phyloP scores from a whole-genome alignment of 805 yeast species.

The Starmerella lactis-condensi region DNA sequence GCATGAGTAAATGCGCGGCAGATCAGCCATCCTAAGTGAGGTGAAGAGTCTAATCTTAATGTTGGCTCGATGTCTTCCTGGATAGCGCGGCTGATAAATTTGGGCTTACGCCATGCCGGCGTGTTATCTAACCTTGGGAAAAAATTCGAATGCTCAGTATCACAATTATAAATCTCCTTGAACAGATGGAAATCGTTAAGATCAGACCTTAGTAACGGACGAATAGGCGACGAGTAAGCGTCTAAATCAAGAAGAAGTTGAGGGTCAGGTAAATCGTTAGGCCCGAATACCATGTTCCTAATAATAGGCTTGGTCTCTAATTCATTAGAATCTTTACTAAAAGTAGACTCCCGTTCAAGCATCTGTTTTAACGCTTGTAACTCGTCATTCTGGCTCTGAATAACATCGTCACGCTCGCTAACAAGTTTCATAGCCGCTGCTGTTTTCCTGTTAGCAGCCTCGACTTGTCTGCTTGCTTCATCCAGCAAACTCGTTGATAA shows the following conservation, averaged over 20 bases:
- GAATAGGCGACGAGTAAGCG: slow-evolving; percentile 16
- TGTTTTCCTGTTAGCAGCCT: slow-evolving; percentile 53
- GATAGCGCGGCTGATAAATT: slow-evolving; percentile 45
- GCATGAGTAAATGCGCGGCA: slow-evolving; percentile 43
- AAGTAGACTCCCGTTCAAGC: slow-evolving; percentile 23
- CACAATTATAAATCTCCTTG: slow-evolving; percentile 3
- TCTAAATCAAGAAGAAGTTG: slow-evolving; percentile 13
- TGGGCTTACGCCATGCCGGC: slow-evolving; percentile 30
- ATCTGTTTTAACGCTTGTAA: slow-evolving; percentile 41
- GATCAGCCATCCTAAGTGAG: slow-evolving; percentile 44
- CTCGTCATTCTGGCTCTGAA: slow-evolving; percentile 43
- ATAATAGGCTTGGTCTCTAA: not conserved
- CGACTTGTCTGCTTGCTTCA: slow-evolving; percentile 54
- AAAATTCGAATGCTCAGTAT: slow-evolving; percentile 3
- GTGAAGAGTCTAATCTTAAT: slow-evolving; percentile 42
- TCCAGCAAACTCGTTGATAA: slow-evolving; percentile 35
- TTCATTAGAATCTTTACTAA: no score
- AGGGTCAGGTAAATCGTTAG: slow-evolving; percentile 4
- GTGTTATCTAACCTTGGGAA: slow-evolving; percentile 8
- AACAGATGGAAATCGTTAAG: slow-evolving; percentile 14
- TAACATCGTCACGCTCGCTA: slow-evolving; percentile 52
- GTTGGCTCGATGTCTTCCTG: slow-evolving; percentile 68
- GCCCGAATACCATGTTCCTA: slow-evolving; percentile 1
- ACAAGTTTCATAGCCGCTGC: slow-evolving; percentile 34
- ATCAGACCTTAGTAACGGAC: slow-evolving; percentile 19